Evolutionary conservation across 495 filamentous ascomycete genomes (phyloP).

Genomic region (Neurospora sp.): DNA sequence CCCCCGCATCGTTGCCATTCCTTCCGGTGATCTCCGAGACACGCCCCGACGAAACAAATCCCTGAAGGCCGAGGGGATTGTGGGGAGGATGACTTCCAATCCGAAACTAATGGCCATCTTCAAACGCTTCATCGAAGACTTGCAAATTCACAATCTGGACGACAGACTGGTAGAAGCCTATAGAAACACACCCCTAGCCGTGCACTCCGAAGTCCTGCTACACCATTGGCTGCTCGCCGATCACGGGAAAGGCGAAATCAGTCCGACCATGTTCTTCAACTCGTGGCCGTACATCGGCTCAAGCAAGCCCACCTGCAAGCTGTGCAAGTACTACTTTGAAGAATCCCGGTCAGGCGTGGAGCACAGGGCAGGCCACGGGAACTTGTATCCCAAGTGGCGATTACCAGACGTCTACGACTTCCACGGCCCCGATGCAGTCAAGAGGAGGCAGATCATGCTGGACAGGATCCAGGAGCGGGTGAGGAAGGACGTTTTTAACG

Average conservation of each 20-base stretch:
- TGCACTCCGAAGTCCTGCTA: constrained; percentile 13
- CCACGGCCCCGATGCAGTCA: background rate
- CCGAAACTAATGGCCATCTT: background rate
- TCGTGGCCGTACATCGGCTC: constrained; percentile 16
- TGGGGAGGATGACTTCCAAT: background rate
- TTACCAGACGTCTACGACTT: constrained; percentile 6
- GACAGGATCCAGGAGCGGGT: background rate
- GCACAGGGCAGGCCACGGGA: background rate
- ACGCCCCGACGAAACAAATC: background rate
- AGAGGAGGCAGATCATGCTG: background rate
- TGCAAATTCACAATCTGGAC: constrained; percentile 3
- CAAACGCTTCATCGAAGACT: background rate
- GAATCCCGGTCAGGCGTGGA: background rate
- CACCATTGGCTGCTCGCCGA: constrained; percentile 1
- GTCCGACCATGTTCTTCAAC: constrained; percentile 12
- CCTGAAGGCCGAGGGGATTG: background rate
- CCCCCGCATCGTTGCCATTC: background rate
- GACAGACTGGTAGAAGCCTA: background rate
- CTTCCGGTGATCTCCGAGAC: background rate
- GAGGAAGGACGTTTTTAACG: background rate
- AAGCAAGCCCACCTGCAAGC: constrained; percentile 20
- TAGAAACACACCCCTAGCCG: background rate
- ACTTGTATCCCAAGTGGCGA: constrained; percentile 17
- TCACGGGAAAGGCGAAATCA: background rate
- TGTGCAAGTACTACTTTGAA: constrained; percentile 18